Percentiles rank a stretch among this genome's conserved stretches.
Conservation (phyloP, 1,284 basidiomycete species). For the Coriolopsis trogii region DNA sequence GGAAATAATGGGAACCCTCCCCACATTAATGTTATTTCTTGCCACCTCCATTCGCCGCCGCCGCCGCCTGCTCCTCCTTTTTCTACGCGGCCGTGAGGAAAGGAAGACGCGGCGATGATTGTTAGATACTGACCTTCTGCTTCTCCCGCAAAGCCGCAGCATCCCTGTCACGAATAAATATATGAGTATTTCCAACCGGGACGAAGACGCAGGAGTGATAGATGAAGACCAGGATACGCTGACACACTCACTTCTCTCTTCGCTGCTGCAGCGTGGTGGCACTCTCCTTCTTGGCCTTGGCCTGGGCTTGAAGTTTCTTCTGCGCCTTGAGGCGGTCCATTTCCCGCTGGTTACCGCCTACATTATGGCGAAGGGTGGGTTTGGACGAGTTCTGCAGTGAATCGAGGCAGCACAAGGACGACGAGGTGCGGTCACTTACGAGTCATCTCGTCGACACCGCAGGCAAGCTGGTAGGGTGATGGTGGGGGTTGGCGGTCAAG, state of each 20-base stretch:
- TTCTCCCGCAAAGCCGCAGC: constrained; percentile 74
- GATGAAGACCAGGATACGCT: not conserved
- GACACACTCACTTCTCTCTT: constrained; percentile 69
- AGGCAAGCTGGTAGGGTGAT: not conserved
- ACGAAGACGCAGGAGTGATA: not conserved
- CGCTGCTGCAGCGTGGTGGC: constrained; percentile 61
- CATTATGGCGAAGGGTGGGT: not conserved
- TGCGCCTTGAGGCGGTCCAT: constrained; percentile 70
- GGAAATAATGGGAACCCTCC: constrained; percentile 26
- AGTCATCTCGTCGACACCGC: constrained; percentile 26
- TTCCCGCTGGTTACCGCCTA: constrained; percentile 83
- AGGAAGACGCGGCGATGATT: not conserved
- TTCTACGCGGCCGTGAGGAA: constrained; percentile 44
- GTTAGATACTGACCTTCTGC: constrained; percentile 54
- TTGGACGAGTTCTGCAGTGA: constrained; percentile 21
- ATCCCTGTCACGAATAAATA: constrained; percentile 48
- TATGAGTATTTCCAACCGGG: constrained; percentile 4
- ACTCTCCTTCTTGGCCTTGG: constrained; percentile 71
- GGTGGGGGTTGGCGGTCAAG: constrained; percentile 15
- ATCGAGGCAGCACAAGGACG: constrained; percentile 22
- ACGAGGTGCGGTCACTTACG: constrained; percentile 21
- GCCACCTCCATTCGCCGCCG: constrained; percentile 37
- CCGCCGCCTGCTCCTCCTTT: constrained; percentile 58
- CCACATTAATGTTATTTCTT: constrained; percentile 45
- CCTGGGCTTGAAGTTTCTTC: constrained; percentile 65